Evolutionary conservation across 495 filamentous ascomycete genomes (phyloP).

Genomic region (Neurospora tetrasperma): DNA sequence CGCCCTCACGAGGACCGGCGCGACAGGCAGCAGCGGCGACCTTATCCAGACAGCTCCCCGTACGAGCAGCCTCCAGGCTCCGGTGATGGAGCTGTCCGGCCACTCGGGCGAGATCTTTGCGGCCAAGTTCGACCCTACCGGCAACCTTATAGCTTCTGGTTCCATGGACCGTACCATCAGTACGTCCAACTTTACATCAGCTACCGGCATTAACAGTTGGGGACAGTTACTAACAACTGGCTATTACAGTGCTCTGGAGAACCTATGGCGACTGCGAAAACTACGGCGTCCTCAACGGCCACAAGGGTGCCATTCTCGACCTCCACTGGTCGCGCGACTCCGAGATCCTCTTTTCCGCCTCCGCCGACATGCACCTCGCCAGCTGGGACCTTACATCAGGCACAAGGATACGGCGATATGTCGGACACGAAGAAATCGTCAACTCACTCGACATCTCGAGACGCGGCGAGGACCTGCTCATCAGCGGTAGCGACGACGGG

Average conservation of each 20-base stretch:
- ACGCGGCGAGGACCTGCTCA: conserved; percentile 77
- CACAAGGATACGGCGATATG: conserved; percentile 75
- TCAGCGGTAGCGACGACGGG: conserved; percentile 87
- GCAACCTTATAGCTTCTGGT: conserved; percentile 83
- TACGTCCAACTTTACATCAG: conserved; percentile 33
- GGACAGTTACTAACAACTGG: conserved; percentile 10
- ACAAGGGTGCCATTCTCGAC: conserved; percentile 83
- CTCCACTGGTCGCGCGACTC: conserved; percentile 96
- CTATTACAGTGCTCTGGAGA: conserved; percentile 69
- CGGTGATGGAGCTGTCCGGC: conserved; percentile 89
- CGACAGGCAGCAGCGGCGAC: conserved; percentile 53
- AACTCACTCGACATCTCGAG: conserved; percentile 81
- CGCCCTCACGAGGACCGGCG: conserved; percentile 54
- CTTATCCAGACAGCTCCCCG: conserved; percentile 70
- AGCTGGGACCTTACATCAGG: conserved; percentile 93
- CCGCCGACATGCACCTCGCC: conserved; percentile 81
- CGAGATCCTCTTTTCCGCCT: conserved; percentile 81
- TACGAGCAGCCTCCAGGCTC: conserved; percentile 79
- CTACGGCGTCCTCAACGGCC: conserved; percentile 76
- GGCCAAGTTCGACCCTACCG: conserved; percentile 80
- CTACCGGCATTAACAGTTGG: background rate
- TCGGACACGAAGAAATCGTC: conserved; percentile 89
- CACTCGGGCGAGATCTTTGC: conserved; percentile 75
- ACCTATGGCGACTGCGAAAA: conserved; percentile 89
- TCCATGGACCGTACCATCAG: conserved; percentile 90